These are phyloP conservation scores for Apiospora marii DNA, from an alignment of 2,329 filamentous ascomycete species.

Conservation along the genomic window DNA sequence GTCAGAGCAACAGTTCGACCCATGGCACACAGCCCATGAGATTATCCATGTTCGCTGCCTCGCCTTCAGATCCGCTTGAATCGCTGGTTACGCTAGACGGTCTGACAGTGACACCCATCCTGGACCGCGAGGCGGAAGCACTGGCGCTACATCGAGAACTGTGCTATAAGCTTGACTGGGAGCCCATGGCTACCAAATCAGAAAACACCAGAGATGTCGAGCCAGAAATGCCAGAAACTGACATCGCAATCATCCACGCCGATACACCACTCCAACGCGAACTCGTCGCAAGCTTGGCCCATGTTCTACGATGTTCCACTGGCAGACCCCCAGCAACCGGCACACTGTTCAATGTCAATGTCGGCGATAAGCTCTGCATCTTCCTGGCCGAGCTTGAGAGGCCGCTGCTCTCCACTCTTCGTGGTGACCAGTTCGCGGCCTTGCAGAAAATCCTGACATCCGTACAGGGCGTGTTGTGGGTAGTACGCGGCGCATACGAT, in stretches of 20 bases:
- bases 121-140: slow-evolving; percentile 38
- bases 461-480: slow-evolving; percentile 46
- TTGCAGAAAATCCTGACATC: slow-evolving; percentile 41
- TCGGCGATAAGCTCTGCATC: slow-evolving; percentile 49
- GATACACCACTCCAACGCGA: slow-evolving; percentile 43
- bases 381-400: slow-evolving; percentile 54
- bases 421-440: slow-evolving; percentile 46
- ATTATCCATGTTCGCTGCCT: slow-evolving; percentile 43
- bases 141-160: slow-evolving; percentile 33
- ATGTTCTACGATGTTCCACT: slow-evolving; percentile 36
- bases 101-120: slow-evolving; percentile 30
- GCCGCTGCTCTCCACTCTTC: slow-evolving; percentile 51
- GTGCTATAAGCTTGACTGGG: slow-evolving; percentile 37
- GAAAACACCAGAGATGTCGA: slow-evolving; percentile 44
- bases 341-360: slow-evolving; percentile 40
- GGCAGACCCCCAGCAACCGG: slow-evolving; percentile 44
- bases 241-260: slow-evolving; percentile 50
- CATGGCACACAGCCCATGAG: slow-evolving; percentile 45
- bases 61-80: slow-evolving; percentile 27
- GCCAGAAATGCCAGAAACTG: slow-evolving; percentile 35
- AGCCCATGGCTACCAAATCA: slow-evolving; percentile 33
- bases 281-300: slow-evolving; percentile 44
- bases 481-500: slow-evolving; percentile 45
- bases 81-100: slow-evolving; percentile 34
- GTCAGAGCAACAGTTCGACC: slow-evolving; percentile 41